Base-by-base conservation (phyloP, 2,329 filamentous ascomycete genomes). In the Parascedosporium putredinis region DNA sequence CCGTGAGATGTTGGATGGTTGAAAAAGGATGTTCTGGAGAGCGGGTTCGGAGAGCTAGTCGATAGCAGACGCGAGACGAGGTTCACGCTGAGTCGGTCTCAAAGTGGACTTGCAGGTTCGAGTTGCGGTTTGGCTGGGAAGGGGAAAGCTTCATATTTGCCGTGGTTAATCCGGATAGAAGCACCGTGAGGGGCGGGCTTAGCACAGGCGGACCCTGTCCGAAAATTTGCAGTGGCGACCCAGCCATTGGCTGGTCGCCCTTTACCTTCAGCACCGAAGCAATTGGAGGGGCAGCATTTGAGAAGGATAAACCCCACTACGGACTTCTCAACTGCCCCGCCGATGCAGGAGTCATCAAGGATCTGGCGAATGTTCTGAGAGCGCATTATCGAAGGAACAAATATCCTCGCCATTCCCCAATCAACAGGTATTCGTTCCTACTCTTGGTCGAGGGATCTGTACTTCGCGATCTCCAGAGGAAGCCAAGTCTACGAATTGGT, bases 261-360 rank as follows among this genome's bases (percentile, higher is more conserved):
- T 46, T 34, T 49, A 33, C 18, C 27, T 48, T 25, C 36, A n/a
- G 34, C 50, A 47, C 47, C 50, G 50, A 44, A 47, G 50, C 50
- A 52, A 44, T 45, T 50, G 24, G 38, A 24, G 38, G 38, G 38
- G 20, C 18, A 42, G 10, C 14, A 40, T n/a, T n/a, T n/a, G 18
- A 8, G 16, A 42, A 10, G 16, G 20, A 22, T 20, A 42, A 42
- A 47, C 50, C 51, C 47, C 47, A 42, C 42, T 43, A 47, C n/a
- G 36, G 12, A 7, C 27, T 31, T 6, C 7, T 12, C 12, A 6
- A 34, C 18, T 27, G 44, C 23, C 20, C 47, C 49, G 49, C 49
- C 51, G 51, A 53, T 53, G 49, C 38, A 53, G 51, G 51, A 53
- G 22, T 33, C 25, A 47, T 36, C 29, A n/a, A 36, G 10, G 12